Evolutionary conservation across 495 filamentous ascomycete genomes (phyloP).

Genomic region (Jackrogersella multiformis): DNA sequence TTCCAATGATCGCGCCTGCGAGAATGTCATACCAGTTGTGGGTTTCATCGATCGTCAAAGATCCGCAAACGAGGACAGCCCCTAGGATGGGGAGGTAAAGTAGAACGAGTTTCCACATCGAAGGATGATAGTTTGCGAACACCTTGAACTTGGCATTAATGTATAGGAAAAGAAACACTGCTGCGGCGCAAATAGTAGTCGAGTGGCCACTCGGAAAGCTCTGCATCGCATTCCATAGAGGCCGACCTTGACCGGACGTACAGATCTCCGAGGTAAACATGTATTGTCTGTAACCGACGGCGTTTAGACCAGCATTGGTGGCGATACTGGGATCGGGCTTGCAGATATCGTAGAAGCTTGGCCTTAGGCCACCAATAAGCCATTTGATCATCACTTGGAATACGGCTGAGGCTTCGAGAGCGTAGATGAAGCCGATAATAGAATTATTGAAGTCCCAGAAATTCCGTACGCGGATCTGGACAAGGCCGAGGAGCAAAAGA

Average conservation of each 20-base stretch:
- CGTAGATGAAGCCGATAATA: slow-evolving; percentile 61
- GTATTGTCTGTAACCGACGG: slow-evolving; percentile 57
- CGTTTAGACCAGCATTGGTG: slow-evolving; percentile 35
- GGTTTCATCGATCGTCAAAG: slow-evolving; percentile 58
- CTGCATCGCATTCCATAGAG: slow-evolving; percentile 54
- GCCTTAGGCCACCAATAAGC: slow-evolving; percentile 61
- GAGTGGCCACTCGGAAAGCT: slow-evolving; percentile 64
- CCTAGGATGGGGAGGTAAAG: slow-evolving; percentile 60
- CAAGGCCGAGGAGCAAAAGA: slow-evolving; percentile 52
- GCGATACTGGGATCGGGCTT: slow-evolving; percentile 50
- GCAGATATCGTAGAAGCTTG: slow-evolving; percentile 64
- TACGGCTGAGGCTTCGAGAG: slow-evolving; percentile 59
- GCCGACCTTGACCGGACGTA: slow-evolving; percentile 53
- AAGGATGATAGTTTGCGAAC: slow-evolving; percentile 64
- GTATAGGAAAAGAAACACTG: slow-evolving; percentile 62
- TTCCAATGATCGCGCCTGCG: slow-evolving; percentile 57
- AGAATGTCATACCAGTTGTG: slow-evolving; percentile 63
- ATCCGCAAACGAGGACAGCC: slow-evolving; percentile 58
- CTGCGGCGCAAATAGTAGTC: slow-evolving; percentile 61
- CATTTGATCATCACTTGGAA: slow-evolving; percentile 66
- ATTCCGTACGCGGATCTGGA: slow-evolving; percentile 59
- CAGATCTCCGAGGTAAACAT: slow-evolving; percentile 63
- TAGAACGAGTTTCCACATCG: slow-evolving; percentile 64
- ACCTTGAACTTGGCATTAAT: slow-evolving; percentile 66
- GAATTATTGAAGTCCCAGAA: slow-evolving; percentile 69